Base-by-base conservation (phyloP, 2,329 filamentous ascomycete species). In the Sporothrix variecibatus region DNA sequence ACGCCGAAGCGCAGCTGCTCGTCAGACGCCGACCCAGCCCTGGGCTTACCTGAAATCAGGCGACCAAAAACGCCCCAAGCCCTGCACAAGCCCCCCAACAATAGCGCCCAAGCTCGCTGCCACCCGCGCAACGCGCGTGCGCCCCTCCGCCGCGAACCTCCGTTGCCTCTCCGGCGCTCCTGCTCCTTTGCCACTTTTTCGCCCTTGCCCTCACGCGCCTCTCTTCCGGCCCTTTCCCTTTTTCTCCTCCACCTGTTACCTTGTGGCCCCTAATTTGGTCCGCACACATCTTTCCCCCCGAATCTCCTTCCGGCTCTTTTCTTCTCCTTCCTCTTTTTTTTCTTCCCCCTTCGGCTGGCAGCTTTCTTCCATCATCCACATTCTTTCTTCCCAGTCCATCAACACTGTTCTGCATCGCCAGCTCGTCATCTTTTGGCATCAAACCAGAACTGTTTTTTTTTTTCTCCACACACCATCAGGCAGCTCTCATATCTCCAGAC, bases 211-310 rank as follows among this genome's bases (percentile, higher is more conserved):
- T 70, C 64, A 62, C 71, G 60, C 72, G 49, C 75, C 69, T 68
- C 62, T 70, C 73, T 73, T 75, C 75, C 76, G 73, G 76, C 72
- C 76, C 74, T 74, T 72, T 73, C 72, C 73, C 62, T 69, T 72
- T 62, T 60, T 65, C 28, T 60, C 70, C 72, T 72, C 75, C 73
- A 72, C 72, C 62, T 68, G 62, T 58, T 69, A 53, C 74, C 72
- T 60, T 72, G 53, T 60, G 43, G 38, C 64, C 46, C 60, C 71
- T 58, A 58, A 60, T 60, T 60, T 51, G 40, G 17, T 58, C 65
- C 72, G 51, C 40, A 20, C 49, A 56, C 40, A 28, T 46, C 49
- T 56, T 71, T 46, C 28, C n/a, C 9, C 38, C 62, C 62, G 62
- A 46, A 28, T 46, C 43, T 28, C 56, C 53, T 64, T 40, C 71